These are phyloP conservation scores for Aspergillus mulundensis DNA, from an alignment of 495 filamentous ascomycete species.

Conservation along the genomic window DNA sequence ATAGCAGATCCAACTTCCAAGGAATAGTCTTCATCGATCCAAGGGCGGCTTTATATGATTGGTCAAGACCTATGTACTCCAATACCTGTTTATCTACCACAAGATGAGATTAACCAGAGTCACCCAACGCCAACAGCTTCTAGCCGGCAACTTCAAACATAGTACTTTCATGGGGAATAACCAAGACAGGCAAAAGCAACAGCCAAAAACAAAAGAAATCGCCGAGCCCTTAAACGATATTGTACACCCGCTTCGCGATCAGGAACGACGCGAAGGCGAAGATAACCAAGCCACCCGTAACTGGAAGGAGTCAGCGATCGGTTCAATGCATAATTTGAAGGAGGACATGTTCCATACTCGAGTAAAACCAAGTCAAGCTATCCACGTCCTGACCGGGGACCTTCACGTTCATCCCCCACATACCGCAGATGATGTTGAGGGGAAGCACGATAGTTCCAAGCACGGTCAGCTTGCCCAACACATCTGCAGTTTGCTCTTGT, in stretches of 20 bases:
- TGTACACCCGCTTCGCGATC: conserved; percentile 76
- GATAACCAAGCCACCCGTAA: conserved; percentile 67
- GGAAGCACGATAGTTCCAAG: conserved; percentile 94
- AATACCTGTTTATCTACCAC: conserved; percentile 1
- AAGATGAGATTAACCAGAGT: background rate
- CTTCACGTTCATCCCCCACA: conserved; percentile 99
- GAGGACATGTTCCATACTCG: conserved; percentile 36
- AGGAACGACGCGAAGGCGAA: conserved; percentile 77
- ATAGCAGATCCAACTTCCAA: background rate
- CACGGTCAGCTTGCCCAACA: conserved; percentile 91
- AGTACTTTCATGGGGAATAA: background rate
- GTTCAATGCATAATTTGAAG: background rate
- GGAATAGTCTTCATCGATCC: background rate
- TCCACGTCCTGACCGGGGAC: conserved; percentile 82
- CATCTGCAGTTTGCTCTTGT: conserved; percentile 90
- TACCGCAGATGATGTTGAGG: conserved; percentile 96
- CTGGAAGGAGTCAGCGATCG: conserved; percentile 31
- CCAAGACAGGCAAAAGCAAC: background rate
- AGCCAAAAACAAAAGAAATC: background rate
- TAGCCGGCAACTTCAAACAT: background rate
- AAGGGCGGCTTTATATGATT: background rate
- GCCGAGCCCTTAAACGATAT: conserved; percentile 48
- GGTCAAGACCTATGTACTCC: background rate
- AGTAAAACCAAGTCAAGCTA: conserved; percentile 61
- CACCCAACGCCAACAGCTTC: background rate